Conservation (phyloP, 345 rosid genomes). For the Syzygium oleosum region DNA sequence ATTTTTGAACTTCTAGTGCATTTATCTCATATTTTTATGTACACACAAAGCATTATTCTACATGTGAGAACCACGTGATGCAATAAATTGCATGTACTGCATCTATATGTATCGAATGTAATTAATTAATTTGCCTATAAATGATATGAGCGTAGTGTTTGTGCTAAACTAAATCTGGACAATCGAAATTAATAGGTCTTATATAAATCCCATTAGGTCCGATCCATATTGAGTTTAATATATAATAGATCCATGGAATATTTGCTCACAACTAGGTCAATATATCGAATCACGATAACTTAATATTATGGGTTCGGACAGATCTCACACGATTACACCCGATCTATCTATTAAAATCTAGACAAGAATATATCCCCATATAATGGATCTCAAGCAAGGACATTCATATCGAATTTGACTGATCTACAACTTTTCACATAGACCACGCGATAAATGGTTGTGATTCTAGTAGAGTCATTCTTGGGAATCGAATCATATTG, state of each 20-base stretch:
- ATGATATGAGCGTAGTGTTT: not conserved
- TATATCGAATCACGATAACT: not conserved
- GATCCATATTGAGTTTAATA: not conserved
- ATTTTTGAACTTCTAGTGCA: too few relatives aligned
- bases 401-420: not conserved
- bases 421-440: not conserved
- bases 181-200: not conserved
- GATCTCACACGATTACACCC: not conserved
- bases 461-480: not conserved
- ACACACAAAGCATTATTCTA: not conserved
- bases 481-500: not conserved
- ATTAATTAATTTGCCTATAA: not conserved
- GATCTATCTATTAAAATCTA: not conserved
- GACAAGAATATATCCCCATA: not conserved
- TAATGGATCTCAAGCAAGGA: not conserved
- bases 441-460: too few relatives aligned
- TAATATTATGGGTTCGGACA: not conserved
- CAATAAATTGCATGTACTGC: not conserved
- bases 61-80: not conserved
- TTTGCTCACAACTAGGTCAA: not conserved
- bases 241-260: too few relatives aligned
- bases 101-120: not conserved
- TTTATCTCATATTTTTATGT: too few relatives aligned
- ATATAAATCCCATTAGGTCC: not conserved
- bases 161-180: too few relatives aligned